These are phyloP conservation scores for Cunninghamia lanceolata DNA, from an alignment of 75 land plant genomes.

Conservation along the genomic window DNA sequence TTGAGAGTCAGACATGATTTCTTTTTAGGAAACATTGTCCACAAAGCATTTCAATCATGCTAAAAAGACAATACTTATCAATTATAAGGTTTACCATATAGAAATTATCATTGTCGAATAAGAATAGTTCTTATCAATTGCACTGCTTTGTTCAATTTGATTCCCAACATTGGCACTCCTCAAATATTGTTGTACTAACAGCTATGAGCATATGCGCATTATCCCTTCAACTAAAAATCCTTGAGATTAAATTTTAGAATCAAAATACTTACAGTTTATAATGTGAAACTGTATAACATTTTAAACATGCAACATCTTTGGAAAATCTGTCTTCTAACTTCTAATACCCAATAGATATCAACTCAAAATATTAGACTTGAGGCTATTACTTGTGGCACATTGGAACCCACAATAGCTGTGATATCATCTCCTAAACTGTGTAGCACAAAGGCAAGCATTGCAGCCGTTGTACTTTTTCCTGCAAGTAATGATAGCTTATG, in stretches of 20 bases:
- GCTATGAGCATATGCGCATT: background rate
- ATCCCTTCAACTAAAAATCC: background rate
- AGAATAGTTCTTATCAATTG: too few relatives aligned
- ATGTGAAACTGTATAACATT: background rate
- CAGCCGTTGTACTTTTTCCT: conserved; percentile 74
- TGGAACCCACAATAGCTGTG: conserved; percentile 64
- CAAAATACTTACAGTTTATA: background rate
- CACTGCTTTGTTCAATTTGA: background rate
- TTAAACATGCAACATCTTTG: background rate
- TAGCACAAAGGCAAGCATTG: conserved; percentile 57
- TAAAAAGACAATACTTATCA: too few relatives aligned
- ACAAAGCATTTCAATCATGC: too few relatives aligned
- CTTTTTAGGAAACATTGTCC: too few relatives aligned
- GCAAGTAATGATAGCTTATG: conserved; percentile 5
- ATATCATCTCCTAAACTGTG: conserved; percentile 45
- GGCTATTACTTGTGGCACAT: conserved; percentile 66
- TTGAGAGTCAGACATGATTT: too few relatives aligned
- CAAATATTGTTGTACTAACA: background rate
- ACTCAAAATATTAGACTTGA: background rate
- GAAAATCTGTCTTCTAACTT: background rate
- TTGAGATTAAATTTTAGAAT: background rate
- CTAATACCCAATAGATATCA: background rate
- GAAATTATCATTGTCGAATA: too few relatives aligned
- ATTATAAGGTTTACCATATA: too few relatives aligned
- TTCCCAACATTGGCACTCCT: background rate